A percentile compares a stretch with the other conserved stretches of the same genome.
phyloP scores from a whole-genome alignment of 2,329 filamentous ascomycete species.

The Alternaria ethzedia region DNA sequence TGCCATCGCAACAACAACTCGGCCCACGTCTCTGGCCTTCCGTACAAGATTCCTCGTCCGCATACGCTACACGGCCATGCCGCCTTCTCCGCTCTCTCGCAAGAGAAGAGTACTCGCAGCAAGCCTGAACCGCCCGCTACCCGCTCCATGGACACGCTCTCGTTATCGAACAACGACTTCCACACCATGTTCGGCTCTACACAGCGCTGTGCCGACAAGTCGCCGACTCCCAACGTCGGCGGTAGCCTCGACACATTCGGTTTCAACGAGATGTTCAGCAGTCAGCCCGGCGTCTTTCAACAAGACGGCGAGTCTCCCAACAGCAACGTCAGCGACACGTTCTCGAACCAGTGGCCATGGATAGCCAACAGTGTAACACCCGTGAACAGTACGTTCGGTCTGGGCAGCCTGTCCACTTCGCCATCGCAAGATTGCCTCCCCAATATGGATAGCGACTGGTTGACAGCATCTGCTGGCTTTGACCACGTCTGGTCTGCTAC shows the following conservation, averaged over 20 bases:
- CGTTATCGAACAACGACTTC: constrained; percentile 47
- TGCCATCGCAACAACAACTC: constrained; percentile 69
- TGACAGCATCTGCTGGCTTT: constrained; percentile 44
- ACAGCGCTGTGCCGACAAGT: constrained; percentile 33
- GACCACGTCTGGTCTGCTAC: constrained; percentile 49
- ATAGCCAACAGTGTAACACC: constrained; percentile 30
- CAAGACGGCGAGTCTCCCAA: constrained; percentile 45
- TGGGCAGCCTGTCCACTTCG: constrained; percentile 48
- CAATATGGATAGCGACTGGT: constrained; percentile 44
- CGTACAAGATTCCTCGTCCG: constrained; percentile 65
- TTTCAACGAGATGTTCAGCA: constrained; percentile 39
- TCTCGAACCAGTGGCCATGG: constrained; percentile 45
- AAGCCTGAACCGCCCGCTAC: constrained; percentile 31
- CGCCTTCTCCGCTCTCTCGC: constrained; percentile 36
- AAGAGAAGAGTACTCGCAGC: constrained; percentile 29
- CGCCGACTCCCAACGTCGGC: constrained; percentile 35
- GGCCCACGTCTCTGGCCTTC: constrained; percentile 66
- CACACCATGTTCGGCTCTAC: constrained; percentile 45
- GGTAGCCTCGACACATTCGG: constrained; percentile 38
- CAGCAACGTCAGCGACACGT: constrained; percentile 41
- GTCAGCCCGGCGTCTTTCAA: constrained; percentile 28
- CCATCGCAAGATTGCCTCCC: constrained; percentile 48
- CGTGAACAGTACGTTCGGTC: constrained; percentile 38
- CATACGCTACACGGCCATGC: constrained; percentile 45
- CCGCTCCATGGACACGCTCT: constrained; percentile 45